Conservation (phyloP, 805 yeast species). For the Kuraishia molischiana region DNA sequence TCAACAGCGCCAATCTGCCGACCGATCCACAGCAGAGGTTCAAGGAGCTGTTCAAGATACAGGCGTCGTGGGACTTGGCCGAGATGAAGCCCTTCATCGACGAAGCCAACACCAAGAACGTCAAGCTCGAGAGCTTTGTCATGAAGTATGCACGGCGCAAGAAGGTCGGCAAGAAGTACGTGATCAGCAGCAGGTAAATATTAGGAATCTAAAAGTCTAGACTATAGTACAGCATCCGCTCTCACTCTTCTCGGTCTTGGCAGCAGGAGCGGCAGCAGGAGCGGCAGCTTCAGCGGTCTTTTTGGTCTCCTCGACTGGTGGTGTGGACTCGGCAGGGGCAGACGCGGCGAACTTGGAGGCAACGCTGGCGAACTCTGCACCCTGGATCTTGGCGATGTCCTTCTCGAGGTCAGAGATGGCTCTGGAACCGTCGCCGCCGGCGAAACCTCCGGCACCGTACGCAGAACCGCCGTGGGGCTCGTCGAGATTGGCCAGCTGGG, state of each 20-base stretch:
- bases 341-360: slow-evolving; percentile 22
- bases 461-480: slow-evolving; percentile 78
- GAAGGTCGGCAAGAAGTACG: slow-evolving; percentile 28
- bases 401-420: slow-evolving; percentile 53
- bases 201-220: background rate
- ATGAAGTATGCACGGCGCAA: slow-evolving; percentile 54
- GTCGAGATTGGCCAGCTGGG: slow-evolving; percentile 41
- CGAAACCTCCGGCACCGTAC: slow-evolving; percentile 81
- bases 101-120: slow-evolving; percentile 42
- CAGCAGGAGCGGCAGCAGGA: background rate
- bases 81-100: slow-evolving; percentile 58
- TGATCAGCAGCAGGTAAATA: slow-evolving; percentile 9
- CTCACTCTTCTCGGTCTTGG: background rate
- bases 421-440: slow-evolving; percentile 72
- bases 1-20: slow-evolving; percentile 42
- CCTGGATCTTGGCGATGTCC: slow-evolving; percentile 59
- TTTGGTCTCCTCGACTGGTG: background rate
- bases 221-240: slow-evolving; percentile 1
- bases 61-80: slow-evolving; percentile 48
- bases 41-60: slow-evolving; percentile 39
- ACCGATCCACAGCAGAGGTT: slow-evolving; percentile 38
- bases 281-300: background rate
- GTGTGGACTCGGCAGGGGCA: background rate
- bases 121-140: slow-evolving; percentile 47
- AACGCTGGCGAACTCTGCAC: slow-evolving; percentile 46